phyloP scores from a whole-genome alignment of 2,329 filamentous ascomycete genomes.

The Hyphodiscus sp. region DNA sequence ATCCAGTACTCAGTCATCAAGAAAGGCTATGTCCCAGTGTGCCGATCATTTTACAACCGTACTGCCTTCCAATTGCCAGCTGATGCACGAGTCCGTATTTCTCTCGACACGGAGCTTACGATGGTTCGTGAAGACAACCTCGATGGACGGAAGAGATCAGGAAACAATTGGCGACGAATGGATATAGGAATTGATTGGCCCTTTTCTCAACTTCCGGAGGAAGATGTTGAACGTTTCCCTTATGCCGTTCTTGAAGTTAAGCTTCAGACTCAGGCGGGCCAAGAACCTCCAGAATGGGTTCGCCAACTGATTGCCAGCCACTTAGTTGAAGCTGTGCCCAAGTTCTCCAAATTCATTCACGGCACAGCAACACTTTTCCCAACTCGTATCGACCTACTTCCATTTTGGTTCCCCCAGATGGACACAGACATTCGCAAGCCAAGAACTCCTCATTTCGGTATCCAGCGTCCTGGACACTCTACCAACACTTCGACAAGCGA shows the following conservation, averaged over 20 bases:
- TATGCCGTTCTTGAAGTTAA: slow-evolving; percentile 97
- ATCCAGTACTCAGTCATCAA: slow-evolving; percentile 90
- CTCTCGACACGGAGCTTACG: slow-evolving; percentile 89
- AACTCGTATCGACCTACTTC: slow-evolving; percentile 77
- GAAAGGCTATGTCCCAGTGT: slow-evolving; percentile 80
- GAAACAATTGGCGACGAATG: slow-evolving; percentile 92
- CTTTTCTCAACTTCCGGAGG: slow-evolving; percentile 78
- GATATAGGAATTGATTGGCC: slow-evolving; percentile 97
- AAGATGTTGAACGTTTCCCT: slow-evolving; percentile 85
- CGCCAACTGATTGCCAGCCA: slow-evolving; percentile 88
- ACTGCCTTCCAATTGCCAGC: slow-evolving; percentile 96
- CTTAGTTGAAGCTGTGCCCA: slow-evolving; percentile 95
- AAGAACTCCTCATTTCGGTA: slow-evolving; percentile 80
- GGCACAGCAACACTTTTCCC: slow-evolving; percentile 86
- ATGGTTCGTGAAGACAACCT: slow-evolving; percentile 95
- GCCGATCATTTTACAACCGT: slow-evolving; percentile 94
- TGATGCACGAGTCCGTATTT: slow-evolving; percentile 92
- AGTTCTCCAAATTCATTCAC: slow-evolving; percentile 99
- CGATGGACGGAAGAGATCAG: slow-evolving; percentile 67
- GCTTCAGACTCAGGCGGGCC: slow-evolving; percentile 89
- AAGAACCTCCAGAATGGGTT: slow-evolving; percentile 95
- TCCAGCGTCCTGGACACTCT: slow-evolving; percentile 70
- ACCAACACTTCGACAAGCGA: slow-evolving; percentile 72
- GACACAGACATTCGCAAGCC: slow-evolving; percentile 95
- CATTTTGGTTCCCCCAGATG: slow-evolving; percentile 99